Conservation (phyloP, 305 asterid species). For the Fraxinus platypoda region DNA sequence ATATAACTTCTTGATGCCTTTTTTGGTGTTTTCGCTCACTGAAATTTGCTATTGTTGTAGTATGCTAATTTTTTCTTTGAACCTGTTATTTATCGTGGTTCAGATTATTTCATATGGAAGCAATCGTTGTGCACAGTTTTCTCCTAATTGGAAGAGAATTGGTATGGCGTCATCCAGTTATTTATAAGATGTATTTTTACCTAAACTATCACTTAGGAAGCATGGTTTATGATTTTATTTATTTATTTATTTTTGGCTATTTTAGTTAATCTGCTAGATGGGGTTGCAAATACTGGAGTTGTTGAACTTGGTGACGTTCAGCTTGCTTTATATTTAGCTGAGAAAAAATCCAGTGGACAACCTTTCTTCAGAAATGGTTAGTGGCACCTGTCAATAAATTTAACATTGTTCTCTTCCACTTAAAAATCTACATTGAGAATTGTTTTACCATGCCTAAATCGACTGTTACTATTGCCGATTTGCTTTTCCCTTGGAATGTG, state of each 20-base stretch:
- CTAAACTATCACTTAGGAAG: constrained; percentile 18
- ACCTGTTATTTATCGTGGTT: constrained; percentile 24
- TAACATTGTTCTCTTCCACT: constrained; percentile 4
- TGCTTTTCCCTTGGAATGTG: not conserved
- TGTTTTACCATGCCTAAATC: constrained; percentile 11
- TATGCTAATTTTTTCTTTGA: constrained; percentile 15
- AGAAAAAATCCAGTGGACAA: constrained; percentile 75
- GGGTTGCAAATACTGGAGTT: constrained; percentile 73
- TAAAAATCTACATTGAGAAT: not conserved
- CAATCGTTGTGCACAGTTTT: constrained; percentile 61
- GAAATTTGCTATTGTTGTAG: not conserved
- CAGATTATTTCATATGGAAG: constrained; percentile 82
- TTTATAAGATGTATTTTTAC: constrained; percentile 10
- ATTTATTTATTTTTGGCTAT: not conserved
- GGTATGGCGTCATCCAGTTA: constrained; percentile 42
- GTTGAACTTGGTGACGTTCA: constrained; percentile 81
- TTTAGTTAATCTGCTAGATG: constrained; percentile 70
- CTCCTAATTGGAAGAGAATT: constrained; percentile 71
- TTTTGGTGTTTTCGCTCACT: constrained; percentile 7
- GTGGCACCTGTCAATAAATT: constrained; percentile 24
- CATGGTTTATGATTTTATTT: constrained; percentile 4
- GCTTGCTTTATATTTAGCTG: constrained; percentile 73
- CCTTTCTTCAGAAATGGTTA: constrained; percentile 83
- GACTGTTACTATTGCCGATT: not conserved
- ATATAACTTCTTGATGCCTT: not conserved